Evolutionary conservation across 2,329 filamentous ascomycete genomes (phyloP).

Genomic region (Phyllosticta capitalensis): DNA sequence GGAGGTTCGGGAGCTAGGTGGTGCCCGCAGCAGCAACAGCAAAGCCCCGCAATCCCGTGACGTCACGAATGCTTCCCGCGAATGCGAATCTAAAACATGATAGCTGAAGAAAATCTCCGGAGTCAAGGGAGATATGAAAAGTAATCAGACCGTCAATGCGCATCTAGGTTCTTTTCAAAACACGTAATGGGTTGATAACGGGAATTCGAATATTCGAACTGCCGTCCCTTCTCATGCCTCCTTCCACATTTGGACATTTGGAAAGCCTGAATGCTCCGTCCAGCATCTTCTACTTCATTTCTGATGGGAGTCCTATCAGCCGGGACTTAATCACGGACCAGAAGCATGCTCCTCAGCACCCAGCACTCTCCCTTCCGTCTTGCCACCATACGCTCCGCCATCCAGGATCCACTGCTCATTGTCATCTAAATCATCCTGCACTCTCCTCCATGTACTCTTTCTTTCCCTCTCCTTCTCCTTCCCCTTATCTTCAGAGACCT

Average conservation of each 20-base stretch:
- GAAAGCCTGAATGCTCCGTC: too few relatives aligned
- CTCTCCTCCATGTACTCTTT: slow-evolving; percentile 38
- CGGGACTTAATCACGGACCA: neutral
- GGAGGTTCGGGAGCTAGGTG: neutral
- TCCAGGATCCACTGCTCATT: slow-evolving; percentile 46
- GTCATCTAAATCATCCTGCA: slow-evolving; percentile 45
- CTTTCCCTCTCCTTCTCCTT: slow-evolving; percentile 25
- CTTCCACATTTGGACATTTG: too few relatives aligned
- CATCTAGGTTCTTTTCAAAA: too few relatives aligned
- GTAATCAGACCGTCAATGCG: too few relatives aligned
- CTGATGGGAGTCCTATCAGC: too few relatives aligned
- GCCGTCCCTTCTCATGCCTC: too few relatives aligned
- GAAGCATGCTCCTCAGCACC: slow-evolving; percentile 3
- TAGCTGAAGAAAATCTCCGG: too few relatives aligned
- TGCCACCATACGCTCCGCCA: slow-evolving; percentile 39
- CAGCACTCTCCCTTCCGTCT: slow-evolving; percentile 4
- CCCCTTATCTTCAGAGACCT: slow-evolving; percentile 41
- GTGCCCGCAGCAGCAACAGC: neutral
- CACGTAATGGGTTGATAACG: too few relatives aligned
- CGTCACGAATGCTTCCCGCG: neutral
- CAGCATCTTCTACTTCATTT: too few relatives aligned
- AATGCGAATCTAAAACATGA: neutral
- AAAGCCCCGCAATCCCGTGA: neutral
- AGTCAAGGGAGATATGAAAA: too few relatives aligned
- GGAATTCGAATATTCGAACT: too few relatives aligned